Base-by-base conservation (phyloP, 169 alveolate genomes). In the Eimeria acervulina region DNA sequence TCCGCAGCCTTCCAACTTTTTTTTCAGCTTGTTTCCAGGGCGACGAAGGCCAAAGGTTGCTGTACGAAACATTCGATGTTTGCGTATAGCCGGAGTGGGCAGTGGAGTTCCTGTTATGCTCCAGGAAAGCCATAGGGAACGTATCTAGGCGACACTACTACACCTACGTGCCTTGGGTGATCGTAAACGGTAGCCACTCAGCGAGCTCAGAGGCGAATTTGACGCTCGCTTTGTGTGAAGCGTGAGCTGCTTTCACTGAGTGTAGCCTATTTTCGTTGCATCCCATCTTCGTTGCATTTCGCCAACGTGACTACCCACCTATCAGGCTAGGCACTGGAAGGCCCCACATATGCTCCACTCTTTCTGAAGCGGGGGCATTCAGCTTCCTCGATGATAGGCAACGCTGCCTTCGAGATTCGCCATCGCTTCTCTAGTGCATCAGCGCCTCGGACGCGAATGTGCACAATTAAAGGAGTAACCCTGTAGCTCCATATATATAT, bases 271-370 rank as follows among this genome's bases (percentile, higher is more conserved):
- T 17, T 17, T 7, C 12, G 87, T 33, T 31, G 51, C 61, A 76
- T 0, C n/a, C n/a, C n/a, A 12, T 10, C 44, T 17, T 7, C 12
- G 87, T 33, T 31, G 51, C 61, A 76, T 0, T 36, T 31, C 7
- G 26, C 12, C 4, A 38, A 13, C 47, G 8, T 81, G 10, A 81
- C 44, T 8, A 44, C 66, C 61, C 26, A 0, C 1, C 47, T 23
- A 42, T 47, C 90, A 81, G 90, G 90, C 90, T 81, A 42, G 90
- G 90, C 21, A 21, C 63, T 42, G 33, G 40, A 3, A 42, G 70
- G 52, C 90, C 90, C 23, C 90, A 81, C 90, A n/a, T 81, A 6
- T 81, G 90, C 40, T 81, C 90, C 70, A 81, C 90, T 4, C 70
- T 81, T 44, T 81, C 90, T 13, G 47, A 40, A 42, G 90, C 47